A percentile compares a stretch with the other conserved stretches of the same genome.
Conservation (phyloP, 352 stramenopile genomes). For the Salisapilia sapeloensis region DNA sequence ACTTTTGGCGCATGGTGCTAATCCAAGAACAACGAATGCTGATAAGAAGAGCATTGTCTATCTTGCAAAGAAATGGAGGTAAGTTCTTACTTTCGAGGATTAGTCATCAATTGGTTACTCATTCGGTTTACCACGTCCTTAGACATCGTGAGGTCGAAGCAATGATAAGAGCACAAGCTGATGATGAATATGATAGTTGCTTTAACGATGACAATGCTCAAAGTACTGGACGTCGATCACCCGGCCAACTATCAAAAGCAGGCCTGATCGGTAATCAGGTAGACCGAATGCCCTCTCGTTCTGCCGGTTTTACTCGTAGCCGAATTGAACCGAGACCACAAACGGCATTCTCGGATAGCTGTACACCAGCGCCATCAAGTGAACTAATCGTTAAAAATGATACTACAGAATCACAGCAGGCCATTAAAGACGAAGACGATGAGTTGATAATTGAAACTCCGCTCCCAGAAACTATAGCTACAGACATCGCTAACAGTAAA, state of each 20-base stretch:
- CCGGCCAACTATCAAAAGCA: not conserved
- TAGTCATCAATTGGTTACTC: not conserved
- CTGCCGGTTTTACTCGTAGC: not conserved
- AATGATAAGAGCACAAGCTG: conserved; percentile 27
- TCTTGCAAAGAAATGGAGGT: conserved; percentile 53
- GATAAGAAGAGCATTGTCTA: conserved; percentile 63
- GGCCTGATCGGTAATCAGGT: not conserved
- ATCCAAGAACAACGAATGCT: conserved; percentile 46
- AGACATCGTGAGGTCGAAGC: conserved; percentile 29
- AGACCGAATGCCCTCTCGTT: too few species aligned
- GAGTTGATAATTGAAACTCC: too few species aligned
- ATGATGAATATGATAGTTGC: too few species aligned
- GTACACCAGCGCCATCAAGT: too few species aligned
- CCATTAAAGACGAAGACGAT: too few species aligned
- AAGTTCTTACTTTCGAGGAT: not conserved
- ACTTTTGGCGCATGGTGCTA: conserved; percentile 37
- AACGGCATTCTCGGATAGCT: not conserved
- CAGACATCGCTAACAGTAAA: too few species aligned
- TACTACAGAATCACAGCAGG: too few species aligned
- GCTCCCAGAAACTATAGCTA: too few species aligned
- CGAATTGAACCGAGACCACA: not conserved
- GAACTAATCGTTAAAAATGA: too few species aligned
- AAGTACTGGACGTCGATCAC: conserved; percentile 3
- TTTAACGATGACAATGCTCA: not conserved
- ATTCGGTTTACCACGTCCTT: conserved; percentile 1